A percentile compares a stretch with the other conserved stretches of the same genome.
Conservation (phyloP, 2,329 filamentous ascomycete species). For the Aspergillus hiratsukae region DNA sequence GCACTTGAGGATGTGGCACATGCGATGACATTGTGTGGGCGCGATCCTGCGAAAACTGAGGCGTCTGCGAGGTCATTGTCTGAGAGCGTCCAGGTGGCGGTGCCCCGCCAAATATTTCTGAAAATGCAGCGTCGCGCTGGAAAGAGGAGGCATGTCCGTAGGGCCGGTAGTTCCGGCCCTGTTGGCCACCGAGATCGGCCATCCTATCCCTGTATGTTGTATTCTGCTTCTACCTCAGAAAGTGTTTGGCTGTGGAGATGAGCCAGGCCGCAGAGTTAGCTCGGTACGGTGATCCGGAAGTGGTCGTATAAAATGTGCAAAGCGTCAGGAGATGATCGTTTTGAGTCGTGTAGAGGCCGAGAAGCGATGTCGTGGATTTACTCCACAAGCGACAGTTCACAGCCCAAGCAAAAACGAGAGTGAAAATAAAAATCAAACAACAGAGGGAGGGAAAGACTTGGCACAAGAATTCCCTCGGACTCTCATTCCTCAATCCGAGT, state of each 20-base stretch:
- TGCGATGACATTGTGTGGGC: slow-evolving; percentile 73
- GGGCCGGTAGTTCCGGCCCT: slow-evolving; percentile 56
- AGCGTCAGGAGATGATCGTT: slow-evolving; percentile 30
- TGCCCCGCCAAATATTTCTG: slow-evolving; percentile 87
- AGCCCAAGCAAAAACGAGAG: slow-evolving; percentile 11
- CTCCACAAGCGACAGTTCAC: slow-evolving; percentile 18
- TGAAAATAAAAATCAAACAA: slow-evolving; percentile 14
- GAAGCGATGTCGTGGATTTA: slow-evolving; percentile 17
- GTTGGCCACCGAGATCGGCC: slow-evolving; percentile 62
- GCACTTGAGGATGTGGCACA: slow-evolving; percentile 40
- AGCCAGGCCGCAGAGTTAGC: neutral
- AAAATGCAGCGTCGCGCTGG: slow-evolving; percentile 91
- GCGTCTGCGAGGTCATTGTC: slow-evolving; percentile 82
- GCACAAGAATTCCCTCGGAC: slow-evolving; percentile 18
- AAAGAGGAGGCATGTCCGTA: slow-evolving; percentile 51
- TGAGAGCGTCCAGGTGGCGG: slow-evolving; percentile 86
- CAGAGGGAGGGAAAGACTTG: slow-evolving; percentile 11
- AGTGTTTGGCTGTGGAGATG: neutral
- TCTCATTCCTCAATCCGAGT: slow-evolving; percentile 26
- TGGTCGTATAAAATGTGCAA: slow-evolving; percentile 30
- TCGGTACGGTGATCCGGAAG: neutral
- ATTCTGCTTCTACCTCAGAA: neutral
- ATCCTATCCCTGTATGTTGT: slow-evolving; percentile 31
- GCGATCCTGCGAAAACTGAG: slow-evolving; percentile 60
- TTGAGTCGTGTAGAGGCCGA: slow-evolving; percentile 27